A percentile compares a stretch with the other conserved stretches of the same genome.
Evolutionary conservation across 768 basidiomycete genomes (phyloP).

Genomic region (Gymnopilus dilepis): DNA sequence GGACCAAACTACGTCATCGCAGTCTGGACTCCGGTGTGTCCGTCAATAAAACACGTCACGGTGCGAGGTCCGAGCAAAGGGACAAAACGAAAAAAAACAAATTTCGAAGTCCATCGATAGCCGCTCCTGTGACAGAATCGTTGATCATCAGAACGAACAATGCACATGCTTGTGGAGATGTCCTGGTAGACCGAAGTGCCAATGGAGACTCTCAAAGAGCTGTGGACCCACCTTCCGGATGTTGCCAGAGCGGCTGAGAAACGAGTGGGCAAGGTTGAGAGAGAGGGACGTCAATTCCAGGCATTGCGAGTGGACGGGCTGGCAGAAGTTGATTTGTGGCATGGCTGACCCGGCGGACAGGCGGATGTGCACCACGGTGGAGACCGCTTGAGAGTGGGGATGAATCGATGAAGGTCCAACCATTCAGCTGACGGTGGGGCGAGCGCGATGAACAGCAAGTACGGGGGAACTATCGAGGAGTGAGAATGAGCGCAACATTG

Average conservation of each 20-base stretch:
- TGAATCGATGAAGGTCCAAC: slow-evolving; percentile 2
- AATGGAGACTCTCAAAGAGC: not conserved
- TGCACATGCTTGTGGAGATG: slow-evolving; percentile 9
- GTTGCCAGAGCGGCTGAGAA: slow-evolving; percentile 2
- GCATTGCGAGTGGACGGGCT: not conserved
- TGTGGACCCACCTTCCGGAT: slow-evolving; percentile 6
- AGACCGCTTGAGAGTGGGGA: not conserved
- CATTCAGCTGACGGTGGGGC: not conserved
- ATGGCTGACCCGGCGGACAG: not conserved
- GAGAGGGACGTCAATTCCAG: not conserved
- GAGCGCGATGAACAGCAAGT: not conserved
- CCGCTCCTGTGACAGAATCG: slow-evolving; percentile 3
- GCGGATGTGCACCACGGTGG: not conserved
- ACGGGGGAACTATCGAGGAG: not conserved
- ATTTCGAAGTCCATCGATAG: not conserved
- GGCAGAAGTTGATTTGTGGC: not conserved
- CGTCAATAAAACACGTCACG: not conserved
- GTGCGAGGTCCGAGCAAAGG: not conserved
- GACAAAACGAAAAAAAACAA: not conserved
- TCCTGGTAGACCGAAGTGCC: not conserved
- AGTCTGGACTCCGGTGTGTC: slow-evolving; percentile 2
- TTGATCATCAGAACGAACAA: slow-evolving; percentile 4
- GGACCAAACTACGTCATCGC: not conserved
- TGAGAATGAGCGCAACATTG: not conserved
- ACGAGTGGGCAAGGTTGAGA: not conserved